phyloP scores from a whole-genome alignment of 2,329 filamentous ascomycete species.

The Leptographium lundbergii region DNA sequence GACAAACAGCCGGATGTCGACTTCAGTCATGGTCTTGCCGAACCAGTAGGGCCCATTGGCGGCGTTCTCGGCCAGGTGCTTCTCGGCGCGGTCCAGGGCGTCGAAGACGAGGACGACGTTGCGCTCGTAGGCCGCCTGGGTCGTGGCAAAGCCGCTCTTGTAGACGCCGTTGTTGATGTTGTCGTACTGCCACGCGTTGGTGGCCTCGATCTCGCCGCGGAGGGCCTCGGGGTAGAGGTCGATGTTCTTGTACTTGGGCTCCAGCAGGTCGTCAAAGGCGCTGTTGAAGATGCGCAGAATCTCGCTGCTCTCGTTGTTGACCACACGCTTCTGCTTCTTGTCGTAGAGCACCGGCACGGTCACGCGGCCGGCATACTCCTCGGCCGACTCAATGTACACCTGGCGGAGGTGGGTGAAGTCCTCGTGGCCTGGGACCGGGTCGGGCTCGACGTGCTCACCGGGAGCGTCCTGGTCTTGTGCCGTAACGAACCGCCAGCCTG shows the following conservation, averaged over 20 bases:
- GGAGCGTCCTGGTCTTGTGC: conserved; percentile 40
- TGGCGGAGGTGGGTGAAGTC: conserved; percentile 58
- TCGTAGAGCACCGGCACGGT: conserved; percentile 84
- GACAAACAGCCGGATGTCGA: conserved; percentile 63
- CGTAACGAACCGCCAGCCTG: conserved; percentile 75
- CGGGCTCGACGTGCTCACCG: conserved; percentile 51
- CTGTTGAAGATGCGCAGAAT: conserved; percentile 83
- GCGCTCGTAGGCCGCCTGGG: conserved; percentile 68
- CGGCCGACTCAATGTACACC: conserved; percentile 65
- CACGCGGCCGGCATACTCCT: conserved; percentile 64
- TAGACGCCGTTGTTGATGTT: conserved; percentile 60
- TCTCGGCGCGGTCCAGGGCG: conserved; percentile 64
- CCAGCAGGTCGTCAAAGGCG: conserved; percentile 64
- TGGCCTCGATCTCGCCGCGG: conserved; percentile 57
- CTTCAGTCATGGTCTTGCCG: conserved; percentile 64
- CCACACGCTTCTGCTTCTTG: conserved; percentile 60
- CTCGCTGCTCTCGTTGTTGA: conserved; percentile 86
- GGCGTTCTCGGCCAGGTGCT: conserved; percentile 38
- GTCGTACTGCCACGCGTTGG: conserved; percentile 72
- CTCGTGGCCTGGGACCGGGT: conserved; percentile 58
- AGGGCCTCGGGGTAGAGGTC: conserved; percentile 57
- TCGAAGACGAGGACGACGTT: conserved; percentile 61
- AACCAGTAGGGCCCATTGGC: conserved; percentile 56
- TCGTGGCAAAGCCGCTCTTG: conserved; percentile 73
- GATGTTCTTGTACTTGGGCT: conserved; percentile 43